Conservation (phyloP, 2,329 filamentous ascomycete genomes). For the Ophioceras dolichostomum region DNA sequence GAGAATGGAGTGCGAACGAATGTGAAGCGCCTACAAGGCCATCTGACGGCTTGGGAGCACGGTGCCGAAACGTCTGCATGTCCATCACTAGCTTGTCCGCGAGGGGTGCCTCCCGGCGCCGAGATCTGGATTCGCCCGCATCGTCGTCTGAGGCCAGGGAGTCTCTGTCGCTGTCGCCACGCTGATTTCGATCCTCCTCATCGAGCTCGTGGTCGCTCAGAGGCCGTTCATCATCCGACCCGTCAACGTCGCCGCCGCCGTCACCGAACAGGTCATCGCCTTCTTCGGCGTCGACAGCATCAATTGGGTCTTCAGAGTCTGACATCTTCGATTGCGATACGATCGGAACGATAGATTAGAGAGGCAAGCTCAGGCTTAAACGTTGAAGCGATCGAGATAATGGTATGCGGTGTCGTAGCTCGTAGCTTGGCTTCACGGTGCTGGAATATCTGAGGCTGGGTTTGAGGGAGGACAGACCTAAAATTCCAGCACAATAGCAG, state of each 20-base stretch:
- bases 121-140: no score
- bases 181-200: constrained; percentile 34
- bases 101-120: no score
- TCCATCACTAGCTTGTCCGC: constrained; percentile 50
- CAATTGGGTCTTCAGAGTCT: constrained; percentile 39
- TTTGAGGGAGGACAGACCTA: no score
- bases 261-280: constrained; percentile 53
- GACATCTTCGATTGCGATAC: constrained; percentile 26
- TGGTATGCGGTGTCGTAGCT: no score
- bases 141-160: no score
- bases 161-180: no score
- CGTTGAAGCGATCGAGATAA: no score
- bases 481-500: no score
- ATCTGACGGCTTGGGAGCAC: constrained; percentile 57
- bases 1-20: neutral
- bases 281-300: constrained; percentile 34
- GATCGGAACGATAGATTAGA: no score
- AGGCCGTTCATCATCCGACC: constrained; percentile 48
- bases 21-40: constrained; percentile 40
- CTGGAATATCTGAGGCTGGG: no score
- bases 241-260: constrained; percentile 44
- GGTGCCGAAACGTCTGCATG: constrained; percentile 54
- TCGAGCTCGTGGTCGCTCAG: constrained; percentile 49
- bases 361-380: no score
- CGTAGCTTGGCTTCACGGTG: no score